phyloP scores from a whole-genome alignment of 495 filamentous ascomycete genomes.

The Aspergillus conjunctus region DNA sequence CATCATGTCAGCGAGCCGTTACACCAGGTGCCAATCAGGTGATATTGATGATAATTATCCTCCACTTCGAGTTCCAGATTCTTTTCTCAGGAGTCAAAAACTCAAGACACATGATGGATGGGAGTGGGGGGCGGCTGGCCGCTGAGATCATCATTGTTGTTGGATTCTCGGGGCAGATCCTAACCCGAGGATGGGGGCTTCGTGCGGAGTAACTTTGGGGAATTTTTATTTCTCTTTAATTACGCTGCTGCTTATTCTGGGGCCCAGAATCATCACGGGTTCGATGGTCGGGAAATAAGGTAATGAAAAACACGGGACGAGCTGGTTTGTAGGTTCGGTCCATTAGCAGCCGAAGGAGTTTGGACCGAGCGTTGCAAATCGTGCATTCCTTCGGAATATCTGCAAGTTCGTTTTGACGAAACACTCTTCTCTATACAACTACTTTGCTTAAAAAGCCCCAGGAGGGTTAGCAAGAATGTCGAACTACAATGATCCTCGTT shows the following conservation, averaged over 20 bases:
- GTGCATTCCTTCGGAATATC: background rate
- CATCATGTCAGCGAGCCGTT: constrained; percentile 20
- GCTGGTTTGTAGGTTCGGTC: background rate
- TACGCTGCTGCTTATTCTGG: background rate
- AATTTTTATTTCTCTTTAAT: background rate
- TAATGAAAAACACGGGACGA: background rate
- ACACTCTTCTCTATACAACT: background rate
- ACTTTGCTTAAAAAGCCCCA: too few species aligned
- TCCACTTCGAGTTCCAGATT: constrained; percentile 25
- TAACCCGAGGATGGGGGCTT: background rate
- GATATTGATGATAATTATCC: constrained; percentile 12
- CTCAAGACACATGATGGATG: constrained; percentile 19
- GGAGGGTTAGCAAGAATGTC: too few species aligned
- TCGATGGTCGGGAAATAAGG: background rate
- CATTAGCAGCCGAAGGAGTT: constrained; percentile 12
- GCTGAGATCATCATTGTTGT: constrained; percentile 1
- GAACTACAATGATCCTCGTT: too few species aligned
- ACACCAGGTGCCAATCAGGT: constrained; percentile 28
- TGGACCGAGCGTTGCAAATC: constrained; percentile 17
- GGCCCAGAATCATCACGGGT: background rate
- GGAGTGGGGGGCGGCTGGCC: too few species aligned
- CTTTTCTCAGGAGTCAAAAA: too few species aligned
- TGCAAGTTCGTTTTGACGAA: too few species aligned
- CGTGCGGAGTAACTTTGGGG: background rate
- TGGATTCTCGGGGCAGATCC: background rate